Percentiles rank a stretch among this genome's conserved stretches.
phyloP scores from a whole-genome alignment of 371 early-diverging fungal species.

The Mucor sp. region DNA sequence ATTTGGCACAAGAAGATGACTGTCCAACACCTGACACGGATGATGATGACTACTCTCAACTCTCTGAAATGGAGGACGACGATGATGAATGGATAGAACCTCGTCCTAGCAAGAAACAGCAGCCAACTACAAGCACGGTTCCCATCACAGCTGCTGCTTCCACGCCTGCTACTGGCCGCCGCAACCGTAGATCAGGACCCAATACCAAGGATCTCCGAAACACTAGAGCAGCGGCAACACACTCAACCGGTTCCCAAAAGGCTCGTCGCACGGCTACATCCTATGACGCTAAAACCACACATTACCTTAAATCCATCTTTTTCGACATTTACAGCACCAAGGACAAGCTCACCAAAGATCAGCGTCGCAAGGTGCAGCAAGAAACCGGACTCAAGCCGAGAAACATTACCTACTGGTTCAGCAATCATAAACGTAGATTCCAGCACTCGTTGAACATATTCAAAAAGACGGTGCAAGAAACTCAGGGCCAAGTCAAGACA shows the following conservation, averaged over 20 bases:
- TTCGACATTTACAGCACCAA: constrained; percentile 41
- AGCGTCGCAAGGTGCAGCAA: constrained; percentile 31
- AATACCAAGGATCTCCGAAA: neutral
- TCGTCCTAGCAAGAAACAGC: neutral
- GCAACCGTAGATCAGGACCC: neutral
- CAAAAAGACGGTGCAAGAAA: constrained; percentile 28
- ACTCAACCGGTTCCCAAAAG: neutral
- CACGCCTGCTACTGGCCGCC: neutral
- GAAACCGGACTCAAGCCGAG: constrained; percentile 45
- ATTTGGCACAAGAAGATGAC: neutral
- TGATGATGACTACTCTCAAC: neutral
- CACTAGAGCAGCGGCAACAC: neutral
- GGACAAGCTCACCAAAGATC: constrained; percentile 48
- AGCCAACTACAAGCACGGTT: neutral
- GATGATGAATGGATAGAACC: constrained; percentile 3
- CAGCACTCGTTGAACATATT: constrained; percentile 30
- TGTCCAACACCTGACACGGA: neutral
- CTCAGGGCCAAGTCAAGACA: constrained; percentile 26
- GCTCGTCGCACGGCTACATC: constrained; percentile 45
- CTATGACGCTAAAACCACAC: constrained; percentile 43
- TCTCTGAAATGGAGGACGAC: constrained; percentile 5
- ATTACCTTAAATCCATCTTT: constrained; percentile 44
- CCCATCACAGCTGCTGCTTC: neutral
- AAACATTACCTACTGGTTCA: constrained; percentile 56
- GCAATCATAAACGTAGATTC: constrained; percentile 51